Evolutionary conservation across 257 asterid genomes (phyloP).

Genomic region (Fraxinus pennsylvanica): DNA sequence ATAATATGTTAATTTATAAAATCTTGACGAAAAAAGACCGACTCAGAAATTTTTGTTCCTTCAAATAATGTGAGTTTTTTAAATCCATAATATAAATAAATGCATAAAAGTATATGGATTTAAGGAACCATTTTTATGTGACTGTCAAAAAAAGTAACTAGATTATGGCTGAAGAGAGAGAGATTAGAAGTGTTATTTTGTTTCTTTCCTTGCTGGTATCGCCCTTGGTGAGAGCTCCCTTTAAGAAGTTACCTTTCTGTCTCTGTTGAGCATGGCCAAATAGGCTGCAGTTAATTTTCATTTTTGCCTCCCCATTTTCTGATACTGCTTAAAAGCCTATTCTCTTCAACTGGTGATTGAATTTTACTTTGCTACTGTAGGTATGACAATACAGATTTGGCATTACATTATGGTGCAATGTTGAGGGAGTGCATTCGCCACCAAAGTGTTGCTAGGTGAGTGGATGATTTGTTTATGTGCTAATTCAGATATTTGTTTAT

Average conservation of each 20-base stretch:
- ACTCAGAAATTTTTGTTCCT: neutral
- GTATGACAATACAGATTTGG: constrained; percentile 78
- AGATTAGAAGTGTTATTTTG: neutral
- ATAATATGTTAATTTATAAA: neutral
- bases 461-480: constrained; percentile 8
- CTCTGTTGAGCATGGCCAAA: neutral
- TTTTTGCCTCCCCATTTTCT: constrained; percentile 11
- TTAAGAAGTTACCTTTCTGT: neutral
- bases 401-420: constrained; percentile 96
- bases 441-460: constrained; percentile 92
- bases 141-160: neutral
- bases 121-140: constrained; percentile 4
- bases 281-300: neutral
- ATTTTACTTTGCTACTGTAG: constrained; percentile 42
- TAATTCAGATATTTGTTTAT: constrained; percentile 1
- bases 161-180: constrained; percentile 2
- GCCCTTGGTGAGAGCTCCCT: neutral
- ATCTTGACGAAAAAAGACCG: neutral
- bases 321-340: neutral
- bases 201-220: neutral
- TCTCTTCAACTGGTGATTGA: constrained; percentile 15
- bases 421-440: constrained; percentile 98
- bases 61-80: neutral
- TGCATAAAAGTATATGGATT: neutral
- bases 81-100: neutral